phyloP scores from a whole-genome alignment of 1,284 basidiomycete species.

The Melampsora larici-populina region DNA sequence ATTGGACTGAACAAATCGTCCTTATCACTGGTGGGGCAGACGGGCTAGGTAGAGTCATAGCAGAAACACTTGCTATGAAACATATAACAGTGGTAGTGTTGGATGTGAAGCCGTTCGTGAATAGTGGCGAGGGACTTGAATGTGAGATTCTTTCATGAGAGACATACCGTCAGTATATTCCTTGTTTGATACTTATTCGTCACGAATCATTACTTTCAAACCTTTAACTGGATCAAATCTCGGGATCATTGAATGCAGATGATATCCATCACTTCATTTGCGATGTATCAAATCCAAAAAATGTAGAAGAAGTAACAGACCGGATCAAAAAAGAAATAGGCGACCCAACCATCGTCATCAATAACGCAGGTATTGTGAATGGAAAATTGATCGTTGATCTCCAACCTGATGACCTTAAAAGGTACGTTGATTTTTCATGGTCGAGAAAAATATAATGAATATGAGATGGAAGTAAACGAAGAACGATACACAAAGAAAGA shows the following conservation, averaged over 20 bases:
- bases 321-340: slow-evolving; percentile 63
- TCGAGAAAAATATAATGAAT: not conserved
- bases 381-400: slow-evolving; percentile 81
- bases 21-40: slow-evolving; percentile 26
- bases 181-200: too few relatives aligned
- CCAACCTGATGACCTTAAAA: slow-evolving; percentile 67
- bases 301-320: not conserved
- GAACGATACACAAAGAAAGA: too few relatives aligned
- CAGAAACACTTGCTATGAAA: slow-evolving; percentile 23
- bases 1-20: slow-evolving; percentile 35
- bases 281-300: slow-evolving; percentile 21
- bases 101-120: slow-evolving; percentile 16
- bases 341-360: slow-evolving; percentile 81
- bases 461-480: too few relatives aligned
- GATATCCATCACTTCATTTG: slow-evolving; percentile 19
- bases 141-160: too few relatives aligned
- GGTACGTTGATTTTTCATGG: too few relatives aligned
- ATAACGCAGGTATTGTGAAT: slow-evolving; percentile 91
- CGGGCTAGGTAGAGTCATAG: slow-evolving; percentile 26
- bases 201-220: too few relatives aligned
- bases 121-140: too few relatives aligned
- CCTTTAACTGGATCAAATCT: too few relatives aligned
- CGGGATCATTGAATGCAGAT: not conserved
- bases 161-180: too few relatives aligned
- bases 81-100: slow-evolving; percentile 27